These are phyloP conservation scores for Sesbania bispinosa DNA, from an alignment of 306 rosid genomes.

Conservation along the genomic window DNA sequence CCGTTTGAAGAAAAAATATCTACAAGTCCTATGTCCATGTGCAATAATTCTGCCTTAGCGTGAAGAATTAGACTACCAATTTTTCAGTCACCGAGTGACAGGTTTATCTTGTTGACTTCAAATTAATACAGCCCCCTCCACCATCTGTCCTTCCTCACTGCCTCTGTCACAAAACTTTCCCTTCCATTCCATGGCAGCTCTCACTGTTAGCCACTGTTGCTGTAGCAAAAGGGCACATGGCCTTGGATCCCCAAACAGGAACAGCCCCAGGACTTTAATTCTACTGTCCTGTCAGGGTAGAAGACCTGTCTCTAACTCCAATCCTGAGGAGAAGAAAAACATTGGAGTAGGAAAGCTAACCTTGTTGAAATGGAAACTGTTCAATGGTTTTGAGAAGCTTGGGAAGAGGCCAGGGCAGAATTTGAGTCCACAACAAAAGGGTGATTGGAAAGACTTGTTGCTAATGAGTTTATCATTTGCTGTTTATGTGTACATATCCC, in stretches of 20 bases:
- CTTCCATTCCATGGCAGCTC: conserved; percentile 48
- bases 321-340: conserved; percentile 26
- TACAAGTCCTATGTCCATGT: no score
- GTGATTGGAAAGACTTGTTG: conserved; percentile 81
- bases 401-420: conserved; percentile 50
- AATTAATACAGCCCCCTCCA: not conserved
- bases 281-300: conserved; percentile 35
- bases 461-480: conserved; percentile 85
- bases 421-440: conserved; percentile 72
- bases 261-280: conserved; percentile 24
- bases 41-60: not conserved
- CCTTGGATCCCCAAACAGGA: conserved; percentile 17
- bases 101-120: not conserved
- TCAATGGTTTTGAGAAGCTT: conserved; percentile 39
- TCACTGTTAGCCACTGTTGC: conserved; percentile 25
- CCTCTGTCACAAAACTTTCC: not conserved
- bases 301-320: conserved; percentile 28
- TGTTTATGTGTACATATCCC: conserved; percentile 84
- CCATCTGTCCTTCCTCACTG: not conserved
- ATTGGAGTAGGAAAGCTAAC: conserved; percentile 23
- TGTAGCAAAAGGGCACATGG: not conserved
- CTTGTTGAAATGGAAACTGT: conserved; percentile 13
- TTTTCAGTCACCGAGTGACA: not conserved
- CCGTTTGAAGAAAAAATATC: no score
- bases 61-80: conserved; percentile 7